Evolutionary conservation across 306 rosid species (phyloP).

Genomic region (Corylus americana): DNA sequence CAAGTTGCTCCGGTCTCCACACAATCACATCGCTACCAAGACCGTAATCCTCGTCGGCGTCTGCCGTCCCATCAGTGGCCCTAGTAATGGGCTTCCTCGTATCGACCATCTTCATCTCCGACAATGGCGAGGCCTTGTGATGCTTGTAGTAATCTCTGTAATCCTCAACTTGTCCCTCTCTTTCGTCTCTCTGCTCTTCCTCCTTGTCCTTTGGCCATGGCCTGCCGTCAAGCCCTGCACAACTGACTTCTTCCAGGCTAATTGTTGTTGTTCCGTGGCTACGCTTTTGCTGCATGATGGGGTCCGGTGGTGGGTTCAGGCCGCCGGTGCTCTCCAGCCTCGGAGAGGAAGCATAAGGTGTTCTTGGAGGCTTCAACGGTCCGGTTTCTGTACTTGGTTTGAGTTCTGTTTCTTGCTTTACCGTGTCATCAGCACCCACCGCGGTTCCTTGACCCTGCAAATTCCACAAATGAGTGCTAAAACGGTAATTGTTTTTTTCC

Average conservation of each 20-base stretch:
- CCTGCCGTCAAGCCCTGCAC: constrained; percentile 60
- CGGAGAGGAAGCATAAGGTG: constrained; percentile 36
- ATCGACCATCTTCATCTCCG: constrained; percentile 63
- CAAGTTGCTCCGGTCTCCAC: constrained; percentile 83
- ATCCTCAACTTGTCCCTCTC: constrained; percentile 32
- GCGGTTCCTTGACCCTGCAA: constrained; percentile 38
- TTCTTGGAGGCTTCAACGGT: constrained; percentile 31
- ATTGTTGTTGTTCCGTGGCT: background rate
- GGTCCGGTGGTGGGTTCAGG: constrained; percentile 46
- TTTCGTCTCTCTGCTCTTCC: background rate
- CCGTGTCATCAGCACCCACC: constrained; percentile 4
- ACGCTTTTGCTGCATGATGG: constrained; percentile 53
- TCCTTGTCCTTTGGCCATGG: constrained; percentile 49
- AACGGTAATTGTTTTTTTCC: too few relatives aligned
- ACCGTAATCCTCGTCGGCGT: constrained; percentile 12
- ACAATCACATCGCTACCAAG: constrained; percentile 36
- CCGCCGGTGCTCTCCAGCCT: constrained; percentile 52
- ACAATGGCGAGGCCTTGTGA: constrained; percentile 79
- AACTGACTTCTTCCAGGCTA: constrained; percentile 42
- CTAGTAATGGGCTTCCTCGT: constrained; percentile 58
- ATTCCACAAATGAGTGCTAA: background rate
- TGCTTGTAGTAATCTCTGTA: constrained; percentile 45
- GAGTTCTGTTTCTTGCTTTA: constrained; percentile 19
- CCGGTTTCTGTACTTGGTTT: constrained; percentile 14
- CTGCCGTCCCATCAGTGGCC: constrained; percentile 46